Conservation (phyloP, 108 stramenopile genomes). For the Discostella stelligeroides region DNA sequence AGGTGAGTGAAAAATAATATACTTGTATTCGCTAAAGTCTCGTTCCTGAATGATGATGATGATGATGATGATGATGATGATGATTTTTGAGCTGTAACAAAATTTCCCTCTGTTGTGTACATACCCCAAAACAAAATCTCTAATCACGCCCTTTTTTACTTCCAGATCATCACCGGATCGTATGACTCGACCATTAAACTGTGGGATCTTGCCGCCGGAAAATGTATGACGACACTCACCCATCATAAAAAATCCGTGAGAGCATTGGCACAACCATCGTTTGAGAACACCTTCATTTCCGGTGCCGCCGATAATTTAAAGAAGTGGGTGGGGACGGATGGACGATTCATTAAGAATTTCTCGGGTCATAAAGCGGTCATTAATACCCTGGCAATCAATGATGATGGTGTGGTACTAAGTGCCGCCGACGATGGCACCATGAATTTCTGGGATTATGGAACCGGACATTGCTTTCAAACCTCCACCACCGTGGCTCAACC, state of each 20-base stretch:
- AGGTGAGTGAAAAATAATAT: constrained; percentile 52
- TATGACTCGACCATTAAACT: constrained; percentile 96
- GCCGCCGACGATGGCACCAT: constrained; percentile 97
- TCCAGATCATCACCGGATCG: constrained; percentile 91
- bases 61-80: too few species aligned
- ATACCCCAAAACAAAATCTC: not conserved
- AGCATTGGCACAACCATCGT: constrained; percentile 83
- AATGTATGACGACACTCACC: constrained; percentile 95
- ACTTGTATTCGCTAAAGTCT: too few species aligned
- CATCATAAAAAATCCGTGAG: constrained; percentile 98
- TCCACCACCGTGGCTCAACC: constrained; percentile 92
- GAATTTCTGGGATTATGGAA: constrained; percentile 97
- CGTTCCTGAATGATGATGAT: too few species aligned
- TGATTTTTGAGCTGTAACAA: not conserved
- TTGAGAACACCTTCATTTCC: constrained; percentile 94
- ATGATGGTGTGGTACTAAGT: constrained; percentile 94
- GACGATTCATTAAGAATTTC: constrained; percentile 91
- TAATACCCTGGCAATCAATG: constrained; percentile 95
- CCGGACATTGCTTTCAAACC: constrained; percentile 95
- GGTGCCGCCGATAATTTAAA: constrained; percentile 96
- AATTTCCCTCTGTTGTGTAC: not conserved
- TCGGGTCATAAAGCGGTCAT: constrained; percentile 94
- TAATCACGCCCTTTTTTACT: not conserved
- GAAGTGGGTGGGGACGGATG: constrained; percentile 95
- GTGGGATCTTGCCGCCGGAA: constrained; percentile 99